phyloP scores from a whole-genome alignment of 2,329 filamentous ascomycete species.

The Aschersonia sp. region DNA sequence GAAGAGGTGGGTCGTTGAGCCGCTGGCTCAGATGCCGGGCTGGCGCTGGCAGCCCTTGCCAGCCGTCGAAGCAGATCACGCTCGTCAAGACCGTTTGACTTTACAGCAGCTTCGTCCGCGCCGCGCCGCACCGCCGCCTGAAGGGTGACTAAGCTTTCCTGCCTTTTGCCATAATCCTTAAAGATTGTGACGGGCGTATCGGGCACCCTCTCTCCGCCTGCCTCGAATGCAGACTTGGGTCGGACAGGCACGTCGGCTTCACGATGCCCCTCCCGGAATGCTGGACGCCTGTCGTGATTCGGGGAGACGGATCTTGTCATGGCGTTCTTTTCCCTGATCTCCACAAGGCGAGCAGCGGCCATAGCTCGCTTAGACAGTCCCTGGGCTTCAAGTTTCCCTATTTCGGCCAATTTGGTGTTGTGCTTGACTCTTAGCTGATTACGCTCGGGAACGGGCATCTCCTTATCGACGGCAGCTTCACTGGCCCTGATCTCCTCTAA shows the following conservation, averaged over 20 bases:
- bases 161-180: constrained; percentile 10
- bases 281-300: constrained; percentile 18
- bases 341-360: constrained; percentile 34
- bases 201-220: constrained; percentile 17
- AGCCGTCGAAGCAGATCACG: constrained; percentile 33
- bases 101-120: background rate
- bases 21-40: constrained; percentile 20
- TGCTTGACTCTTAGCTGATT: constrained; percentile 12
- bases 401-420: constrained; percentile 35
- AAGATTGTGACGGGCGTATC: constrained; percentile 27
- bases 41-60: constrained; percentile 31
- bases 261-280: constrained; percentile 9
- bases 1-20: constrained; percentile 4
- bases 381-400: constrained; percentile 27
- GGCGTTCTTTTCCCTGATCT: constrained; percentile 36
- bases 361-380: constrained; percentile 30
- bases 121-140: background rate
- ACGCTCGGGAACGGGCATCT: constrained; percentile 16
- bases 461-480: constrained; percentile 16
- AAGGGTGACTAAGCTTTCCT: too few species aligned
- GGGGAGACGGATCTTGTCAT: constrained; percentile 28
- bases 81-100: constrained; percentile 13
- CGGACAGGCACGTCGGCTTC: constrained; percentile 7
- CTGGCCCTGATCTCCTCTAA: constrained; percentile 21
- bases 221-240: constrained; percentile 7